Conservation (phyloP, 495 filamentous ascomycete genomes). For the Xylaria scruposa region DNA sequence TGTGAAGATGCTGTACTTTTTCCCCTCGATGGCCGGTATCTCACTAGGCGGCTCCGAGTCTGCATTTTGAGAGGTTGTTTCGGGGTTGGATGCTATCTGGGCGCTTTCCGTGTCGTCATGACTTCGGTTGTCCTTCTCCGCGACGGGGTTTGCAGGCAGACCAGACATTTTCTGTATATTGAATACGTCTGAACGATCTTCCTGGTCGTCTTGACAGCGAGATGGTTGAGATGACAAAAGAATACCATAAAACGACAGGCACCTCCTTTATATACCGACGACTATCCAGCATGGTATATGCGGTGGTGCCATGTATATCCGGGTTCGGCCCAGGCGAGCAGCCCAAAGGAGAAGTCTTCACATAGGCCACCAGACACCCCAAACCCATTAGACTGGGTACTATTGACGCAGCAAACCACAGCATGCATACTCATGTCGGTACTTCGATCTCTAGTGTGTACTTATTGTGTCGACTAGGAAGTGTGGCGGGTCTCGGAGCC, state of each 20-base stretch:
- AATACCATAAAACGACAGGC: not conserved
- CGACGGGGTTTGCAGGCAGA: not conserved
- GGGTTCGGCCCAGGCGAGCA: not conserved
- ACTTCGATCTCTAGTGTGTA: not conserved
- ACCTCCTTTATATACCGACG: conserved; percentile 1
- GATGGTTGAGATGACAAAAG: not conserved
- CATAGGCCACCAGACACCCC: not conserved
- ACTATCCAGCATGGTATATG: not conserved
- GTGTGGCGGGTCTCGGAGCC: conserved; percentile 14
- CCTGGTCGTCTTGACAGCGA: not conserved
- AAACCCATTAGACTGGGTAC: not conserved
- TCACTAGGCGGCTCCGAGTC: conserved; percentile 35
- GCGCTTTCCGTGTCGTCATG: not conserved
- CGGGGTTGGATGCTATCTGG: not conserved
- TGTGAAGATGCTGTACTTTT: conserved; percentile 61
- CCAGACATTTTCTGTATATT: conserved; percentile 5
- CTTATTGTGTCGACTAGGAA: too few relatives aligned
- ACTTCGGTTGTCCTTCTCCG: not conserved
- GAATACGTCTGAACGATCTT: not conserved
- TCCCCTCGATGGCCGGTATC: conserved; percentile 18
- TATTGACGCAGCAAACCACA: not conserved
- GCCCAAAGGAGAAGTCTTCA: not conserved
- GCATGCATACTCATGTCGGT: not conserved
- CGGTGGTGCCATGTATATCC: not conserved
- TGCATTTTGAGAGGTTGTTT: not conserved